Base-by-base conservation (phyloP, 2,329 filamentous ascomycete species). In the Ceratocystiopsis brevicomis region DNA sequence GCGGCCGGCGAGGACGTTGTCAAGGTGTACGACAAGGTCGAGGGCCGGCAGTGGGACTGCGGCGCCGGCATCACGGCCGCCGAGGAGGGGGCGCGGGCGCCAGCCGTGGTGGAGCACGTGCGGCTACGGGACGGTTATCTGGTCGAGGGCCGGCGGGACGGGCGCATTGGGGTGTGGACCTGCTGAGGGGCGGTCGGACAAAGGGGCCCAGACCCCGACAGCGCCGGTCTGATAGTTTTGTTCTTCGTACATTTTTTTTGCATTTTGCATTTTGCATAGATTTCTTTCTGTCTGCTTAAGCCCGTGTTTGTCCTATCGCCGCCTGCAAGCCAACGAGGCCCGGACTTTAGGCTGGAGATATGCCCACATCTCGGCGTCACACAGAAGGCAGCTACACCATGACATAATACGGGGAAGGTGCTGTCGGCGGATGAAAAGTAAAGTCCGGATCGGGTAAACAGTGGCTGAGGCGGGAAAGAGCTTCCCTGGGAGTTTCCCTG, bases 11-110 rank as follows among this genome's bases (percentile, higher is more conserved):
- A 96, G 60, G 78, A 86, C 54, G 85, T 96, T 19, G 87, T 90
- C 53, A 98, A 98, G 64, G 81, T 98, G 47, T 98, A 96, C 63
- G 90, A 98, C 64, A 96, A 96, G 69, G 79, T 85, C 3, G 90
- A 98, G 57, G 86, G 86, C 37, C 69, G 84, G 48, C 90, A 96
- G 60, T 98, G 90, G 90, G 85, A 94, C 59, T 95, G 87, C 60
- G 90, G 90, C 43, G 78, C 85, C 3, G 88, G 87, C 34, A 75
- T 81, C 40, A 70, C 68, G 3, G 78, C 78, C 46, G 73, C 76
- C 17, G 76, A 81, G 42, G 71, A 76, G 45, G 74, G 71, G 13
- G 76, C 73, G 52, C 68, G 65, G 42, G 43, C 46, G 19, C 71
- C 78, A 8, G 71, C 77, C 14, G 68, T 79, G 45, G 78, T 98